These are phyloP conservation scores for Geotrichum restrictum DNA, from an alignment of 1,139 yeast species.

Conservation along the genomic window DNA sequence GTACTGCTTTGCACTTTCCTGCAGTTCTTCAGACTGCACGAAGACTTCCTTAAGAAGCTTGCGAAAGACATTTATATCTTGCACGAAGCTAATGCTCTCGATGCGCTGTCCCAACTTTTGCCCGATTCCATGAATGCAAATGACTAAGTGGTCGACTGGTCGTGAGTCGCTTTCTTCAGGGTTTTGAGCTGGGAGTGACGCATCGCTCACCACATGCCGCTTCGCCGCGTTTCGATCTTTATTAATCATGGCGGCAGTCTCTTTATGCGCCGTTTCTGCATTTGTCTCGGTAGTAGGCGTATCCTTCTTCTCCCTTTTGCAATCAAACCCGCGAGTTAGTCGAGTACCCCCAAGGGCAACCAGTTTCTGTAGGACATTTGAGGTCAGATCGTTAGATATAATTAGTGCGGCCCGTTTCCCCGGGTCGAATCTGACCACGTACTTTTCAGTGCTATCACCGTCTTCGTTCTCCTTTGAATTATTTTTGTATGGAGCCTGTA, in stretches of 20 bases:
- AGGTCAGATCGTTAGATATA: slow-evolving; percentile 14
- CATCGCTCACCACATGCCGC: slow-evolving; percentile 7
- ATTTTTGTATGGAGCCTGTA: not conserved
- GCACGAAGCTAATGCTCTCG: slow-evolving; percentile 78
- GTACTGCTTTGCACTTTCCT: slow-evolving; percentile 8
- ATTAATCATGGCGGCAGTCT: slow-evolving; percentile 13
- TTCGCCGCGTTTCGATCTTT: slow-evolving; percentile 2
- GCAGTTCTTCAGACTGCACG: slow-evolving; percentile 45
- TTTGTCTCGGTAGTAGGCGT: not conserved
- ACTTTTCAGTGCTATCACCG: not conserved
- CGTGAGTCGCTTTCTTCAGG: slow-evolving; percentile 20
- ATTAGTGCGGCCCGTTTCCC: slow-evolving; percentile 17
- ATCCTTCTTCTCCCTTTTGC: slow-evolving; percentile 12
- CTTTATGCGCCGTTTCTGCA: slow-evolving; percentile 13
- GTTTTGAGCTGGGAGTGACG: not conserved
- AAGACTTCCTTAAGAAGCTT: slow-evolving; percentile 59
- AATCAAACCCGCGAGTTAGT: slow-evolving; percentile 29
- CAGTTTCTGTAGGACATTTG: slow-evolving; percentile 13
- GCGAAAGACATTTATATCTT: slow-evolving; percentile 69
- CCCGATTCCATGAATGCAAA: slow-evolving; percentile 90
- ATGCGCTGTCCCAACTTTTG: slow-evolving; percentile 72
- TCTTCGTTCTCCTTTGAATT: not conserved
- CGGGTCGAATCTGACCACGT: slow-evolving; percentile 1
- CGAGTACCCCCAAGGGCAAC: slow-evolving; percentile 26
- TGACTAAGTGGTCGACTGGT: slow-evolving; percentile 66